phyloP scores from a whole-genome alignment of 768 basidiomycete species.

The Rhodotorula diobovata region DNA sequence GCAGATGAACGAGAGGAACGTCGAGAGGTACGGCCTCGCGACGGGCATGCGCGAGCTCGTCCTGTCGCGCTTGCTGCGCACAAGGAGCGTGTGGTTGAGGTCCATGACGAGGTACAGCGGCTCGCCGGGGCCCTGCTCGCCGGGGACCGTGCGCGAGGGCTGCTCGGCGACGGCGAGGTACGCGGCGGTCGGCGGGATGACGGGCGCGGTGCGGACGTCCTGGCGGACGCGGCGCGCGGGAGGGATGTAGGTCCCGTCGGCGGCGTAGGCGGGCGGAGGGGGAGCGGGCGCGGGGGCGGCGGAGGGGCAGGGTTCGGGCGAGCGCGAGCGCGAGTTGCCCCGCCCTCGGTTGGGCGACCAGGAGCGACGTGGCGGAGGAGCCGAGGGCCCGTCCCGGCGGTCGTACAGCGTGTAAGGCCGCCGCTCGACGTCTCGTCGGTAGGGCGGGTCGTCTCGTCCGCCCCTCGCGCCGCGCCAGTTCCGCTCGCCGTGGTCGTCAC shows the following conservation, averaged over 20 bases:
- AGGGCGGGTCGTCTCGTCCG: too few relatives aligned
- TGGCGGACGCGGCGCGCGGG: neutral
- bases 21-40: slow-evolving; percentile 35
- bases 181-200: neutral
- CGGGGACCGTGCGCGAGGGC: neutral
- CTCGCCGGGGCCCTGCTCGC: neutral
- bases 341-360: neutral
- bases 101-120: slow-evolving; percentile 38
- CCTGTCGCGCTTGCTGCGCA: slow-evolving; percentile 18
- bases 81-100: slow-evolving; percentile 39
- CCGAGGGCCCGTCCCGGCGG: too few relatives aligned
- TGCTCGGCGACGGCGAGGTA: neutral
- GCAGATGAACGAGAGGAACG: slow-evolving; percentile 39
- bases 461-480: too few relatives aligned
- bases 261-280: too few relatives aligned
- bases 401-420: neutral
- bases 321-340: neutral
- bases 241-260: neutral
- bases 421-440: too few relatives aligned
- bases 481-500: too few relatives aligned
- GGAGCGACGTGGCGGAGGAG: neutral
- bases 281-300: neutral
- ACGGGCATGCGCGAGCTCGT: slow-evolving; percentile 16
- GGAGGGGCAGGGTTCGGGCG: neutral
- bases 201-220: neutral